Evolutionary conservation across 208 protist genomes (phyloP).

Genomic region (Trypanosoma lewisi): DNA sequence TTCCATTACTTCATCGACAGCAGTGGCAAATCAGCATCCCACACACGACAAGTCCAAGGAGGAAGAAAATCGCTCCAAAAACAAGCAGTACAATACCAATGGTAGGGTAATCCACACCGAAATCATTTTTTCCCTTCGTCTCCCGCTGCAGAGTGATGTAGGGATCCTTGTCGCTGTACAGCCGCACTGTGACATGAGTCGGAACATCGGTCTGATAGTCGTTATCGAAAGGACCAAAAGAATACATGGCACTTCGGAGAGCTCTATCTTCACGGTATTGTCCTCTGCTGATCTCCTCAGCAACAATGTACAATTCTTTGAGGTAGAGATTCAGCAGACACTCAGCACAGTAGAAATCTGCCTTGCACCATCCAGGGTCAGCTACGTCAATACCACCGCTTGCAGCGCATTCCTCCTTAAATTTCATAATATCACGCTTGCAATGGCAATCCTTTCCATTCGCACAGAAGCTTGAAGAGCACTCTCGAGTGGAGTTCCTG

Average conservation of each 20-base stretch:
- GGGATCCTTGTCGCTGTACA: slow-evolving; percentile 28
- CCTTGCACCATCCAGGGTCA: not conserved
- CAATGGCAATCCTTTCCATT: not conserved
- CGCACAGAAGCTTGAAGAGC: not conserved
- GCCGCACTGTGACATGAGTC: slow-evolving; percentile 13
- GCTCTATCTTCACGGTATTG: slow-evolving; percentile 8
- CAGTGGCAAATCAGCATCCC: slow-evolving; percentile 17
- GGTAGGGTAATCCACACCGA: slow-evolving; percentile 4
- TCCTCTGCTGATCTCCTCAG: not conserved
- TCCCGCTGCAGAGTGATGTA: slow-evolving; percentile 14
- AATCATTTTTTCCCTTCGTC: slow-evolving; percentile 11
- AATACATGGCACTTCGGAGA: slow-evolving; percentile 12
- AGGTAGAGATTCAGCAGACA: slow-evolving; percentile 12
- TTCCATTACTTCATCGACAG: slow-evolving; percentile 5
- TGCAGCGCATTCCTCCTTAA: slow-evolving; percentile 1
- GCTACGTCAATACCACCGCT: not conserved
- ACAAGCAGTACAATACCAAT: slow-evolving; percentile 19
- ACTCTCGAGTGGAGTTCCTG: not conserved
- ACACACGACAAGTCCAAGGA: slow-evolving; percentile 20
- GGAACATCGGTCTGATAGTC: not conserved
- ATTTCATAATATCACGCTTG: not conserved
- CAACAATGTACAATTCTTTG: slow-evolving; percentile 20
- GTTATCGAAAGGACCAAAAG: not conserved
- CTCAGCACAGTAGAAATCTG: not conserved
- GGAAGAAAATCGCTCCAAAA: slow-evolving; percentile 8